Conservation (phyloP, 768 basidiomycete species). For the Hypsizygus marmoreus region DNA sequence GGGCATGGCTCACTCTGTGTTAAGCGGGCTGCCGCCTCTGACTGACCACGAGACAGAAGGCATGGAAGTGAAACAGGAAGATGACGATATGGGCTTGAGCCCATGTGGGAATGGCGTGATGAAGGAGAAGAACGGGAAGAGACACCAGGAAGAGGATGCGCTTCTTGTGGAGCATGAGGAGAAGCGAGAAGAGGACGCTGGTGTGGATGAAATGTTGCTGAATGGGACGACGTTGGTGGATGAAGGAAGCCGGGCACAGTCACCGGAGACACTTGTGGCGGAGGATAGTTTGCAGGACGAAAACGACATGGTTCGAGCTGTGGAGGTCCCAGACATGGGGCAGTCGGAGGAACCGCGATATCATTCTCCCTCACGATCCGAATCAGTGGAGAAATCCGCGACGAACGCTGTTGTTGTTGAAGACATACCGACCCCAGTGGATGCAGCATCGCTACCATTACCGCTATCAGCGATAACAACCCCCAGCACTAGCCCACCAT, state of each 20-base stretch:
- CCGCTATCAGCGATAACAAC: background rate
- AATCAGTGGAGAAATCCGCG: too few species aligned
- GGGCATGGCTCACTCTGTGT: constrained; percentile 75
- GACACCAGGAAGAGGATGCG: background rate
- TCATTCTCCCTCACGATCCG: too few species aligned
- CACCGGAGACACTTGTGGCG: too few species aligned
- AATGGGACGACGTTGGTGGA: background rate
- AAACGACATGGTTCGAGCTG: too few species aligned
- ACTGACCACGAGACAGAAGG: constrained; percentile 38
- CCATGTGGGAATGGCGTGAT: too few species aligned
- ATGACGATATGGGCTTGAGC: background rate
- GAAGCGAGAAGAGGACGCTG: background rate
- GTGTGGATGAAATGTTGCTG: background rate
- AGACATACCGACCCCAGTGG: too few species aligned
- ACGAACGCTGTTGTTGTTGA: too few species aligned
- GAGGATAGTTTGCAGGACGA: too few species aligned
- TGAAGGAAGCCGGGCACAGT: too few species aligned
- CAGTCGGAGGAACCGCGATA: too few species aligned
- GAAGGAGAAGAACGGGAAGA: background rate
- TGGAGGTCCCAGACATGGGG: too few species aligned
- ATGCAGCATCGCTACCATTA: background rate
- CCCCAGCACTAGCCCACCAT: too few species aligned
- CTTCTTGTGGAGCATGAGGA: constrained; percentile 1
- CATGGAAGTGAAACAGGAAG: background rate
- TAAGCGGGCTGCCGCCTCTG: constrained; percentile 66